phyloP scores from a whole-genome alignment of 345 rosid genomes.

The Ricinus communis region DNA sequence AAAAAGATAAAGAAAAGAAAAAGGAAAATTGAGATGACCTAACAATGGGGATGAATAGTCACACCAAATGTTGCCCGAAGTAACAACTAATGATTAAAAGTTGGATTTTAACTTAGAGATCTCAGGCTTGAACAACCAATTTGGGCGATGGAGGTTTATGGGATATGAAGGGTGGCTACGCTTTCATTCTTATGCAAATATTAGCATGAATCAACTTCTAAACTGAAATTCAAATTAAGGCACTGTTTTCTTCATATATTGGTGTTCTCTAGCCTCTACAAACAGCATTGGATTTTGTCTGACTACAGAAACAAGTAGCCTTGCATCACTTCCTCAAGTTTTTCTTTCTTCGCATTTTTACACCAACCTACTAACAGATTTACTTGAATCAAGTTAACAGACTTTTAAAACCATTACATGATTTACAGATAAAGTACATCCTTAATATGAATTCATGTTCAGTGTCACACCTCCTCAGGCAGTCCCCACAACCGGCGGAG shows the following conservation, averaged over 20 bases:
- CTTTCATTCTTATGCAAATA: background rate
- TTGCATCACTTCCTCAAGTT: background rate
- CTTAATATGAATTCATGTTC: background rate
- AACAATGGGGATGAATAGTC: background rate
- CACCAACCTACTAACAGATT: background rate
- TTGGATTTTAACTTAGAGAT: background rate
- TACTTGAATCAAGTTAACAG: background rate
- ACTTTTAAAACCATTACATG: background rate
- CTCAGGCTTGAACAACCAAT: background rate
- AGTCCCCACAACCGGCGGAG: constrained; percentile 80
- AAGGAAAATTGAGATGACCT: background rate
- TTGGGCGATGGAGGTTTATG: background rate
- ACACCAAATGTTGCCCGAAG: background rate
- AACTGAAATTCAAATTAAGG: background rate
- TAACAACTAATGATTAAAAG: background rate
- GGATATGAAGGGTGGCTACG: background rate
- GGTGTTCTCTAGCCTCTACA: background rate
- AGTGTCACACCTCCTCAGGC: constrained; percentile 67
- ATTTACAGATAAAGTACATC: background rate
- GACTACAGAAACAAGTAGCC: background rate
- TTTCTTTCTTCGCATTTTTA: background rate
- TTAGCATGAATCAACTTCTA: background rate
- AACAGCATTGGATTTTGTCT: background rate
- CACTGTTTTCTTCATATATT: background rate
- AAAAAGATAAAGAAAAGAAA: too few species aligned